Percentiles rank a stretch among this genome's conserved stretches.
These are phyloP conservation scores for Phaeosphaeriaceae sp. DNA, from an alignment of 2,329 filamentous ascomycete genomes.

Conservation along the genomic window DNA sequence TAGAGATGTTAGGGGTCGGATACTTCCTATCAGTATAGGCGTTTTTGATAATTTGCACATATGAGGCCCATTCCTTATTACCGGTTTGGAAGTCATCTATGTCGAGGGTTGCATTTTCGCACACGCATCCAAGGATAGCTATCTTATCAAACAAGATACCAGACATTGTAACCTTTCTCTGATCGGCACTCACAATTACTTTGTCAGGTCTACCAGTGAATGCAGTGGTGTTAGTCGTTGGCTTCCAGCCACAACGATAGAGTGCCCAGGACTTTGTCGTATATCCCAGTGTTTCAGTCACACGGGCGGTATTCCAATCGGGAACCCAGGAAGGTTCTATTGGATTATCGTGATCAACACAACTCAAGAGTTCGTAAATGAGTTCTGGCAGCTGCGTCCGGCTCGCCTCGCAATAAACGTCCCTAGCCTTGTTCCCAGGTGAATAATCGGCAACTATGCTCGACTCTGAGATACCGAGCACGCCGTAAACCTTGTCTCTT, in stretches of 20 bases:
- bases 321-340: slow-evolving; percentile 30
- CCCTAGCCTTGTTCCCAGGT: slow-evolving; percentile 8
- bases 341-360: slow-evolving; percentile 29
- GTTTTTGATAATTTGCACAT: slow-evolving; percentile 11
- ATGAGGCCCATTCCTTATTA: slow-evolving; percentile 14
- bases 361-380: slow-evolving; percentile 23
- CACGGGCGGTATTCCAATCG: slow-evolving; percentile 28
- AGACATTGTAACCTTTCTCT: slow-evolving; percentile 12
- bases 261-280: slow-evolving; percentile 26
- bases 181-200: slow-evolving; percentile 7
- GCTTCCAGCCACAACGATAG: slow-evolving; percentile 20
- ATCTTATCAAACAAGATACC: slow-evolving; percentile 28
- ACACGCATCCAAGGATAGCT: slow-evolving; percentile 8
- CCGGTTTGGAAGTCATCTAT: slow-evolving; percentile 12
- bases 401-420: slow-evolving; percentile 28
- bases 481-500: slow-evolving; percentile 36
- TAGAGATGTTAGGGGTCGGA: slow-evolving; percentile 5
- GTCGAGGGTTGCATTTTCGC: slow-evolving; percentile 14
- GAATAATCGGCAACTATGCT: slow-evolving; percentile 23
- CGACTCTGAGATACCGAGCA: slow-evolving; percentile 23
- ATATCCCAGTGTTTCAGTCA: slow-evolving; percentile 28
- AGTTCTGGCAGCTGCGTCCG: slow-evolving; percentile 10
- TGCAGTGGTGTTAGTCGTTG: neutral
- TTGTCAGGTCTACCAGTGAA: neutral
- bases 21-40: slow-evolving; percentile 4